Percentiles rank a stretch among this genome's conserved stretches.
phyloP scores from a whole-genome alignment of 768 basidiomycete species.

The Russula sp. region DNA sequence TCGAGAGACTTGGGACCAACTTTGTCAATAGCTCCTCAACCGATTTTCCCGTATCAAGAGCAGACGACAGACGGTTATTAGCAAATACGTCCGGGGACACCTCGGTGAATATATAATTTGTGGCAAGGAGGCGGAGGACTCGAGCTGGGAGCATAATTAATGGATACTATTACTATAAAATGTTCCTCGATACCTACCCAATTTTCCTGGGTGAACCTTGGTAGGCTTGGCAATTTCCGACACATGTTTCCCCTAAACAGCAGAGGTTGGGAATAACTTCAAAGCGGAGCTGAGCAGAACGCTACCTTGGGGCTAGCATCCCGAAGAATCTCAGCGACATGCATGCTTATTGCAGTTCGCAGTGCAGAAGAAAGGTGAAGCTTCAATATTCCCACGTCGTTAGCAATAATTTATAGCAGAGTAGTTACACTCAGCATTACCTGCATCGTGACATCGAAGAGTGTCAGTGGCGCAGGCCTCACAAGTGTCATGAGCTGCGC shows the following conservation, averaged over 20 bases:
- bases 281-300: background rate
- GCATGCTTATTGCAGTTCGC: background rate
- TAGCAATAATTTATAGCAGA: background rate
- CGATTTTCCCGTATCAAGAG: constrained; percentile 34
- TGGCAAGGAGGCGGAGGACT: too few species aligned
- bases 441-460: constrained; percentile 13
- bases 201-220: constrained; percentile 36
- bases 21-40: constrained; percentile 29
- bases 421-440: background rate
- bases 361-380: constrained; percentile 4
- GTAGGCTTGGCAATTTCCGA: constrained; percentile 39
- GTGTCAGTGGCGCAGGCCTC: constrained; percentile 9
- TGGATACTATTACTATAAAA: background rate
- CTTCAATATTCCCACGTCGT: background rate
- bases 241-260: constrained; percentile 40
- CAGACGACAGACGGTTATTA: constrained; percentile 33
- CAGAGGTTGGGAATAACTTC: background rate
- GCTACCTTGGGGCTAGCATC: constrained; percentile 25
- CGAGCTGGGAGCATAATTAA: constrained; percentile 26
- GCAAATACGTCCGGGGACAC: constrained; percentile 34
- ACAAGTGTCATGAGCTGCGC: constrained; percentile 13
- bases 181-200: constrained; percentile 34
- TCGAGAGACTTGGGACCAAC: constrained; percentile 6
- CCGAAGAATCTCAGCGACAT: constrained; percentile 27
- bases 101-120: constrained; percentile 37